These are phyloP conservation scores for Pyrrhoderma noxium DNA, from an alignment of 1,284 basidiomycete genomes.

Conservation along the genomic window DNA sequence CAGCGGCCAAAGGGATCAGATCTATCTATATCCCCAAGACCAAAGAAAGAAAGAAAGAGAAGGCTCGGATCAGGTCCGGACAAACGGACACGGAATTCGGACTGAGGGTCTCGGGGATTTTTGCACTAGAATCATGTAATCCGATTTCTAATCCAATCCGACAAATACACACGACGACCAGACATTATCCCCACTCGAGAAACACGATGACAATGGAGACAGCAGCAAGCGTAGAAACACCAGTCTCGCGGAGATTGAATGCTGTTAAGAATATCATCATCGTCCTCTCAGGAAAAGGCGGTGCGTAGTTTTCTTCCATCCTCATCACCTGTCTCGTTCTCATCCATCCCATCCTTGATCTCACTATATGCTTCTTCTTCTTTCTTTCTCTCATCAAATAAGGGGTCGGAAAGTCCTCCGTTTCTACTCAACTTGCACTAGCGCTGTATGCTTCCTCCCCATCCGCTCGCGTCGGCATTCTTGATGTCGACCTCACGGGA, in stretches of 20 bases:
- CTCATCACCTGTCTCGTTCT: neutral
- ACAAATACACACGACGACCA: too few relatives aligned
- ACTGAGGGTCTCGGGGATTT: too few relatives aligned
- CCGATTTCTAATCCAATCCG: too few relatives aligned
- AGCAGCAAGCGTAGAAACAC: slow-evolving; percentile 33
- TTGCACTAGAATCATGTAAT: too few relatives aligned
- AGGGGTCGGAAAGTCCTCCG: slow-evolving; percentile 94
- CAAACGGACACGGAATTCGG: too few relatives aligned
- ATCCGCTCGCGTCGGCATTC: slow-evolving; percentile 73
- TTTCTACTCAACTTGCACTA: slow-evolving; percentile 88
- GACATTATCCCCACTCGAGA: too few relatives aligned
- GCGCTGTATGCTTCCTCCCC: slow-evolving; percentile 68
- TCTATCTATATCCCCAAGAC: too few relatives aligned
- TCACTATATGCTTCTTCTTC: neutral
- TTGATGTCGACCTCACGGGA: slow-evolving; percentile 96
- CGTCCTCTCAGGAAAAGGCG: slow-evolving; percentile 94
- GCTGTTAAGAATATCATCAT: slow-evolving; percentile 84
- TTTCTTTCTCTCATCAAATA: neutral
- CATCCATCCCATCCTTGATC: neutral
- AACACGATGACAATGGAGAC: too few relatives aligned
- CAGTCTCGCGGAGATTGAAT: slow-evolving; percentile 55
- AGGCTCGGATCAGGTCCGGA: too few relatives aligned
- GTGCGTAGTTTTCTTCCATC: slow-evolving; percentile 10
- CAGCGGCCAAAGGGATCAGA: too few relatives aligned
- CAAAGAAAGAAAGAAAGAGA: too few relatives aligned